These are phyloP conservation scores for Volvariella volvacea DNA, from an alignment of 1,284 basidiomycete species.

Conservation along the genomic window DNA sequence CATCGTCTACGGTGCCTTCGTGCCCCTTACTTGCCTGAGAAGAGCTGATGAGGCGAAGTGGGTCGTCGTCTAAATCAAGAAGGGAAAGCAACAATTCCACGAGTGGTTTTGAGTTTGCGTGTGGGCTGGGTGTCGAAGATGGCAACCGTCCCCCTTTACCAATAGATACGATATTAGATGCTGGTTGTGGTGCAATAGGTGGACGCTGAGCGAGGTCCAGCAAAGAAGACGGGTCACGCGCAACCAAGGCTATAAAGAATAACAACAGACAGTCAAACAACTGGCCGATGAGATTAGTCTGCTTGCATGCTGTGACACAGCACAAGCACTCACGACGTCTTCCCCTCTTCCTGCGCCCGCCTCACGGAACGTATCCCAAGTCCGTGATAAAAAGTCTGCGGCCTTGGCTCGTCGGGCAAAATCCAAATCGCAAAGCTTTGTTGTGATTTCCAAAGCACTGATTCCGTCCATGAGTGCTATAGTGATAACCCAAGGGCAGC, in stretches of 20 bases:
- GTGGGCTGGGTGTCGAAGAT: constrained; percentile 1
- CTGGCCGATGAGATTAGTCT: constrained; percentile 22
- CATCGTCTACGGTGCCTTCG: constrained; percentile 11
- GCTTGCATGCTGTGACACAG: not conserved
- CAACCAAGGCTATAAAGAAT: constrained; percentile 52
- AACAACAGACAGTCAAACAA: constrained; percentile 53
- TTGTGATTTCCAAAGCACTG: constrained; percentile 69
- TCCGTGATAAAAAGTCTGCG: constrained; percentile 58
- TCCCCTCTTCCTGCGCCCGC: constrained; percentile 50
- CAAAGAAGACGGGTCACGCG: constrained; percentile 48
- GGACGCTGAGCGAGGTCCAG: constrained; percentile 40
- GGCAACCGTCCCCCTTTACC: constrained; percentile 1
- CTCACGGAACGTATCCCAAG: constrained; percentile 56
- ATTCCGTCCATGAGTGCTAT: not conserved
- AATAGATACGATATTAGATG: too few species aligned
- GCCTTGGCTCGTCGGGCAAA: constrained; percentile 70
- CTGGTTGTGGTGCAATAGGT: constrained; percentile 16
- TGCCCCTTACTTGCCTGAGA: not conserved
- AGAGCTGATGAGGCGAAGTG: not conserved
- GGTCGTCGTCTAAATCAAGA: constrained; percentile 2
- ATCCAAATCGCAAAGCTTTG: constrained; percentile 64
- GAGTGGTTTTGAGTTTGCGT: constrained; percentile 10
- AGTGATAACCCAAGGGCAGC: not conserved
- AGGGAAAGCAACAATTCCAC: constrained; percentile 14
- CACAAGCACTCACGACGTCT: constrained; percentile 41